Evolutionary conservation across 345 rosid genomes (phyloP).

Genomic region (Mangifera indica): DNA sequence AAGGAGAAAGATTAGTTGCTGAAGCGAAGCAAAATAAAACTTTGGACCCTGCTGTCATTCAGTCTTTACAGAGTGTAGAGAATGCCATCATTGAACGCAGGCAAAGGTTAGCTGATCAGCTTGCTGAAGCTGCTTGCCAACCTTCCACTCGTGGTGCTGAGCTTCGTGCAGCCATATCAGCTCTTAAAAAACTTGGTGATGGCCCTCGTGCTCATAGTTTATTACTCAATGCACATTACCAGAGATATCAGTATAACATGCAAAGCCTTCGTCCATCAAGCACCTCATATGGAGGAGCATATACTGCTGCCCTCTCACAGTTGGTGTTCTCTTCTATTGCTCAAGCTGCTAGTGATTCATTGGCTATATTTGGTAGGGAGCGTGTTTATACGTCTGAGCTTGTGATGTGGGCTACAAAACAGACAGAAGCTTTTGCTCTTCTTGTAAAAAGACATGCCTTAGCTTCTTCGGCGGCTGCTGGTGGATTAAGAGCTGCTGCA

Average conservation of each 20-base stretch:
- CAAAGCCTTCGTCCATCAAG: slow-evolving; percentile 94
- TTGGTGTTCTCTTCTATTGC: slow-evolving; percentile 93
- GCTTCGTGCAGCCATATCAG: slow-evolving; percentile 89
- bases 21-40: slow-evolving; percentile 60
- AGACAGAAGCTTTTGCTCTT: slow-evolving; percentile 81
- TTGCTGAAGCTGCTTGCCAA: slow-evolving; percentile 93
- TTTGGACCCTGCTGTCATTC: slow-evolving; percentile 49
- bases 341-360: slow-evolving; percentile 91
- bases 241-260: slow-evolving; percentile 85
- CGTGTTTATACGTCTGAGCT: slow-evolving; percentile 92
- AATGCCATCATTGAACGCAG: slow-evolving; percentile 61
- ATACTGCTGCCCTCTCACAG: slow-evolving; percentile 98
- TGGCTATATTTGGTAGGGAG: slow-evolving; percentile 80
- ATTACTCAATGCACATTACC: slow-evolving; percentile 87
- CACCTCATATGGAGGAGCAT: slow-evolving; percentile 98
- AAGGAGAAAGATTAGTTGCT: slow-evolving; percentile 66
- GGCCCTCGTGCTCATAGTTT: slow-evolving; percentile 94
- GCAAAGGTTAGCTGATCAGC: slow-evolving; percentile 93
- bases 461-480: slow-evolving; percentile 98
- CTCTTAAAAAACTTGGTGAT: slow-evolving; percentile 96
- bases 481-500: slow-evolving; percentile 98
- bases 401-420: slow-evolving; percentile 97
- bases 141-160: slow-evolving; percentile 91
- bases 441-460: slow-evolving; percentile 97
- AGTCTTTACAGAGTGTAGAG: slow-evolving; percentile 58